These are phyloP conservation scores for Mediolabrus comicus DNA, from an alignment of 108 stramenopile species.

Conservation along the genomic window DNA sequence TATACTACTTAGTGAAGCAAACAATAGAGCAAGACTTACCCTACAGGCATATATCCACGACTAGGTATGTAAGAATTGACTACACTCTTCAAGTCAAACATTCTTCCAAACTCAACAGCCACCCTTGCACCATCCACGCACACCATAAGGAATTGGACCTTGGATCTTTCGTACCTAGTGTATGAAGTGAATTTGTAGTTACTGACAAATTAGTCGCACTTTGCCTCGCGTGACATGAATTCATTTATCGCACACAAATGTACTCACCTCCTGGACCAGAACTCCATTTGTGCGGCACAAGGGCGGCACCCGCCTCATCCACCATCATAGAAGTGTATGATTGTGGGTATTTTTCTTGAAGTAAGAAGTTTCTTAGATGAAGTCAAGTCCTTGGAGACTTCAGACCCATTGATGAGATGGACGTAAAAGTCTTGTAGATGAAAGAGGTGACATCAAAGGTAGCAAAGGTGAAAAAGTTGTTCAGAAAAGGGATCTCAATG, in stretches of 20 bases:
- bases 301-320: slow-evolving; percentile 71
- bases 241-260: neutral
- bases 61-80: slow-evolving; percentile 43
- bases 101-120: slow-evolving; percentile 37
- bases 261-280: slow-evolving; percentile 34
- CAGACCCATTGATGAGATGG: slow-evolving; percentile 25
- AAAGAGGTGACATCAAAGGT: too few relatives aligned
- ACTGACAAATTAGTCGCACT: too few relatives aligned
- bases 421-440: slow-evolving; percentile 58
- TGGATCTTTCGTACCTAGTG: slow-evolving; percentile 1
- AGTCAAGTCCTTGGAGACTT: neutral
- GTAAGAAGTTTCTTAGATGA: slow-evolving; percentile 25
- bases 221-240: too few relatives aligned
- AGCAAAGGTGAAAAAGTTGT: too few relatives aligned
- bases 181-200: too few relatives aligned
- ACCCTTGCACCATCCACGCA: slow-evolving; percentile 44
- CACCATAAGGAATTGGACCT: slow-evolving; percentile 48
- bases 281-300: slow-evolving; percentile 56
- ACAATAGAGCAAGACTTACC: slow-evolving; percentile 18
- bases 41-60: slow-evolving; percentile 48
- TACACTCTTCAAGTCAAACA: slow-evolving; percentile 28
- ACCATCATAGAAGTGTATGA: slow-evolving; percentile 32
- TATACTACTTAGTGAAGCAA: neutral
- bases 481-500: too few relatives aligned
- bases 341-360: slow-evolving; percentile 32